Evolutionary conservation across 2,329 filamentous ascomycete species (phyloP).

Genomic region (Fusarium oxysporum): DNA sequence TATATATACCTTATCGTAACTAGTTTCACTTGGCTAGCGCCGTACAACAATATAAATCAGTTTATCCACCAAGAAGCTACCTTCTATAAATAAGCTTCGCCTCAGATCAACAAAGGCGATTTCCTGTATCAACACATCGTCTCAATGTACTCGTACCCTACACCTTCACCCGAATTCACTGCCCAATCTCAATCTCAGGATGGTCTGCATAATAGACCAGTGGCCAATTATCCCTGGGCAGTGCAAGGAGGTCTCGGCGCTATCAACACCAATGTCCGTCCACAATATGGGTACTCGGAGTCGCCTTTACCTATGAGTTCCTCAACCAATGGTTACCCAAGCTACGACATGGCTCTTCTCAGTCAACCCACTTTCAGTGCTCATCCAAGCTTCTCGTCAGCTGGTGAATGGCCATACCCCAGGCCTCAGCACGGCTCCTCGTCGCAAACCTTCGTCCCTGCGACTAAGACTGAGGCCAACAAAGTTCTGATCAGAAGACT

Average conservation of each 20-base stretch:
- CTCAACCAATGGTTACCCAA: constrained; percentile 3
- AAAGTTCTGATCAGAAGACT: constrained; percentile 7
- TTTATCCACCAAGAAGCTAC: background rate
- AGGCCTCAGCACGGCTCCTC: background rate
- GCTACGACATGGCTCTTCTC: background rate
- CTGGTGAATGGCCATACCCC: background rate
- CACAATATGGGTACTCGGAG: constrained; percentile 15
- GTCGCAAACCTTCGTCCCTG: background rate
- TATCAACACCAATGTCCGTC: constrained; percentile 11
- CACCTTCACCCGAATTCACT: constrained; percentile 5
- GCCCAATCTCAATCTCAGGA: constrained; percentile 9
- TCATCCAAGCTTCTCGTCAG: background rate
- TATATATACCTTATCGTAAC: background rate
- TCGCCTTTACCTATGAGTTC: constrained; percentile 9
- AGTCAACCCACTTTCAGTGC: background rate
- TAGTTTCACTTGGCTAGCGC: background rate
- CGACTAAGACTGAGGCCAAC: background rate
- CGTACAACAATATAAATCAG: constrained; percentile 2
- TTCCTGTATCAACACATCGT: constrained; percentile 9
- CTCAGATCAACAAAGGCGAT: constrained; percentile 9
- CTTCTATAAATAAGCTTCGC: constrained; percentile 8
- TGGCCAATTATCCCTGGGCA: constrained; percentile 16
- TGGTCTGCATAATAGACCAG: background rate
- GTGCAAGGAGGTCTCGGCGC: constrained; percentile 6
- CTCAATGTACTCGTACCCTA: constrained; percentile 20